These are phyloP conservation scores for Talaromyces thailandensis DNA, from an alignment of 495 filamentous ascomycete genomes.

Conservation along the genomic window DNA sequence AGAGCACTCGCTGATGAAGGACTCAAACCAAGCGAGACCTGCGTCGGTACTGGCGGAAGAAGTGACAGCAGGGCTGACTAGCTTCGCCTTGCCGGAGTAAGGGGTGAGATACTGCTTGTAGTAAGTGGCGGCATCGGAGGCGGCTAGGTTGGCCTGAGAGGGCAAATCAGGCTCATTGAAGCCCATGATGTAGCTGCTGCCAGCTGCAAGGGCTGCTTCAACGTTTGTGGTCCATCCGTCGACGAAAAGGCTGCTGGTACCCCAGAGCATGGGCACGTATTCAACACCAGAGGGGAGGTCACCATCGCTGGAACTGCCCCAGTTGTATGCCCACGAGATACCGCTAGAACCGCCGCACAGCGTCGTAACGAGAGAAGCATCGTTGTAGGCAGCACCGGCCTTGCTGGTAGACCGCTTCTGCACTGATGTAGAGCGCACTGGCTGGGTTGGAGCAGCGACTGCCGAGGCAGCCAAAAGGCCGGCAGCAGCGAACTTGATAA, in stretches of 20 bases:
- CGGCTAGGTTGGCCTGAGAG: conserved; percentile 56
- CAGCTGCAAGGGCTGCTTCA: conserved; percentile 46
- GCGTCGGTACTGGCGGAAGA: conserved; percentile 41
- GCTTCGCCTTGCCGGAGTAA: conserved; percentile 51
- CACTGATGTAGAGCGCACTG: neutral
- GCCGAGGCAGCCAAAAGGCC: neutral
- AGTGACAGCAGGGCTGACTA: conserved; percentile 70
- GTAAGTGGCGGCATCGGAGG: conserved; percentile 46
- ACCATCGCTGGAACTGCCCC: conserved; percentile 41
- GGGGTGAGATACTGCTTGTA: conserved; percentile 64
- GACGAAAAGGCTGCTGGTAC: conserved; percentile 31
- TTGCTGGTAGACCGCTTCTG: conserved; percentile 18
- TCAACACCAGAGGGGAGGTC: conserved; percentile 35
- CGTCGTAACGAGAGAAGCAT: conserved; percentile 38
- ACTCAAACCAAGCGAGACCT: conserved; percentile 54
- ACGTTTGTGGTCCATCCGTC: conserved; percentile 54
- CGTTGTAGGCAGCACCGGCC: conserved; percentile 77
- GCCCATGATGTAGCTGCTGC: conserved; percentile 54
- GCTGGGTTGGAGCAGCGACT: neutral
- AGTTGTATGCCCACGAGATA: conserved; percentile 69
- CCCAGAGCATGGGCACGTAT: conserved; percentile 75
- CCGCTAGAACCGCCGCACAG: conserved; percentile 29
- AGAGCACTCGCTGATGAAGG: conserved; percentile 50
- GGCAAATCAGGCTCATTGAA: conserved; percentile 84
- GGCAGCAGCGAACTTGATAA: neutral